Base-by-base conservation (phyloP, 139 green algal species). In the Tetraselmis chui region DNA sequence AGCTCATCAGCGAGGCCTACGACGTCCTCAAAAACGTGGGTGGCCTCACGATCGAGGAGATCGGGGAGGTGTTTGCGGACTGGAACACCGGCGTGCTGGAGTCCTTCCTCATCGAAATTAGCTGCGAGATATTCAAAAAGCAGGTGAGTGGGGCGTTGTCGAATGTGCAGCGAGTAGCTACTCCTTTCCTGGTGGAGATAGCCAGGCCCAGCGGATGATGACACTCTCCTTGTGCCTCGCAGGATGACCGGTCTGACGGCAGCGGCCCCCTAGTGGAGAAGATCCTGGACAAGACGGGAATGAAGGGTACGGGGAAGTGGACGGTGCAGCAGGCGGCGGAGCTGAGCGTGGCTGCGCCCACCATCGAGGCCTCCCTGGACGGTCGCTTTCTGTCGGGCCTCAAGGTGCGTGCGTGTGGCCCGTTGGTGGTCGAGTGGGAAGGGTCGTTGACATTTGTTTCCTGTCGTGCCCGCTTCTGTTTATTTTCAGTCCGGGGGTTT, bases 231-330 rank as follows among this genome's bases (percentile, higher is more conserved):
- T n/a, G n/a, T n/a, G n/a, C n/a, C n/a, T n/a, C n/a, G n/a, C n/a
- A 67, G 45, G 28, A 79, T 29, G 76, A 79, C 76, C 2, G 23
- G 76, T 18, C 5, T 18, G 11, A 5, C 18, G 76, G 76, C 1
- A 27, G 32, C 29, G 83, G 74, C 29, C 81, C 75, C 32, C 79
- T 93, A 1, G 87, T 93, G n/a, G 90, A 93, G 78, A 89, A 89
- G 75, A 88, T 93, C 74, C 79, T 93, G 29, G 90, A 93, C 77
- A 92, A 91, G 83, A 93, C 90, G 1, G 90, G 90, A 23, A 91
- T 89, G 87, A 93, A 93, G 79, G 90, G 90, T 32, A 93, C 90
- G 0, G 90, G 90, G 31, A 93, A 93, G 81, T 93, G 90, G 90
- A 93, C 90, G 2, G 85, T 93, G 5, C 90, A 93, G 86, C 87